Conservation (phyloP, 2,329 filamentous ascomycete species). For the Rosellinia necatrix region DNA sequence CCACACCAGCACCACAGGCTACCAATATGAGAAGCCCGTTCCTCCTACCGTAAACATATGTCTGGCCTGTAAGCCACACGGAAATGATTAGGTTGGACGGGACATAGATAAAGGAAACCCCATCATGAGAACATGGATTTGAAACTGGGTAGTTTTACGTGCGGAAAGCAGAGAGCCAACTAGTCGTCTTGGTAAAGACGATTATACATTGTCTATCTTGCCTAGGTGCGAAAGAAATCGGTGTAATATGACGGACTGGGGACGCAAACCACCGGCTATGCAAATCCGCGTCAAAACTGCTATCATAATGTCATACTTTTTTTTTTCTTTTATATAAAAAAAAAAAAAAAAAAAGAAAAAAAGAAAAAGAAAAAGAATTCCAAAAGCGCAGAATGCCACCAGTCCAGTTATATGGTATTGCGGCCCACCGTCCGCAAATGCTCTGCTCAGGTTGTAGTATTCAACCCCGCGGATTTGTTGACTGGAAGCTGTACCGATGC, state of each 20-base stretch:
- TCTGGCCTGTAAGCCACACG: not conserved
- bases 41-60: not conserved
- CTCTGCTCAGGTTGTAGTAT: no score
- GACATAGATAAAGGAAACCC: not conserved
- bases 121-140: constrained; percentile 2
- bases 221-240: not conserved
- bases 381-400: no score
- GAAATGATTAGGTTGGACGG: not conserved
- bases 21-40: not conserved
- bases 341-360: not conserved
- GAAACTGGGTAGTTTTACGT: not conserved
- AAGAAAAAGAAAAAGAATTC: not conserved
- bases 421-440: no score
- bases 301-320: constrained; percentile 9
- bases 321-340: not conserved
- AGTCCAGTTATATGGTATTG: no score
- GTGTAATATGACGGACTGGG: not conserved
- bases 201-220: constrained; percentile 8
- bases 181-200: not conserved
- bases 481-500: no score
- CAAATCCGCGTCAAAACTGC: constrained; percentile 1
- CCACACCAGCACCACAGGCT: not conserved
- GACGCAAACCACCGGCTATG: constrained; percentile 2
- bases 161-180: constrained; percentile 6
- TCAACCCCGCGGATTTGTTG: no score